Conservation (phyloP, 495 filamentous ascomycete genomes). For the Massariosphaeria phaeospora region DNA sequence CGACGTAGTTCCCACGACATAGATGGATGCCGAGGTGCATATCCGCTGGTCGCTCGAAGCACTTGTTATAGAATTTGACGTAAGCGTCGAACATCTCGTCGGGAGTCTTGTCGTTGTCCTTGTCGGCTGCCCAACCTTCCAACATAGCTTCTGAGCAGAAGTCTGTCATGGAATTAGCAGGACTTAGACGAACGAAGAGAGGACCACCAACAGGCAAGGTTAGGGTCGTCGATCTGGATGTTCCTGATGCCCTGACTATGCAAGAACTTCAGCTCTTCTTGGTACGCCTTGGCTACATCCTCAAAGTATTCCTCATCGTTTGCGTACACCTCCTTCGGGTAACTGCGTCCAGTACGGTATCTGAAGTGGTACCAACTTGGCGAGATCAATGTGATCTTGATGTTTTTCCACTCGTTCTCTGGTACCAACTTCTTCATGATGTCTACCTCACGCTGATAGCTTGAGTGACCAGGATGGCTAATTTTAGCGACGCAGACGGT, state of each 20-base stretch:
- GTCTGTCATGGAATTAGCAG: slow-evolving; percentile 31
- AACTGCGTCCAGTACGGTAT: slow-evolving; percentile 34
- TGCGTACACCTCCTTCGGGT: slow-evolving; percentile 35
- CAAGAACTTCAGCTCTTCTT: slow-evolving; percentile 36
- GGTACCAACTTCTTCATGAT: slow-evolving; percentile 38
- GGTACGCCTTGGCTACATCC: slow-evolving; percentile 40
- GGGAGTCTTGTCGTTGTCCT: slow-evolving; percentile 49
- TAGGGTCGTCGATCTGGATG: slow-evolving; percentile 43
- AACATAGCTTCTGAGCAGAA: slow-evolving; percentile 63
- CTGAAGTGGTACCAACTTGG: slow-evolving; percentile 40
- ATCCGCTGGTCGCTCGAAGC: slow-evolving; percentile 50
- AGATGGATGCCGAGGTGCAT: slow-evolving; percentile 64
- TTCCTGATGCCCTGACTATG: slow-evolving; percentile 40
- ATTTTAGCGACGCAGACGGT: slow-evolving; percentile 39
- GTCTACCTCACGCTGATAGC: slow-evolving; percentile 36
- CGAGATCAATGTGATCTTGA: slow-evolving; percentile 39
- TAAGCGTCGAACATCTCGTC: slow-evolving; percentile 57
- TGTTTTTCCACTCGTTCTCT: slow-evolving; percentile 36
- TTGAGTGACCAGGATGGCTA: slow-evolving; percentile 34
- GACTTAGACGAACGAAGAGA: neutral
- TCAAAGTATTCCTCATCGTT: slow-evolving; percentile 40
- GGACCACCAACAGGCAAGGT: slow-evolving; percentile 46
- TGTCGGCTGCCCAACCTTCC: slow-evolving; percentile 54
- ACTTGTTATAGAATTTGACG: slow-evolving; percentile 59
- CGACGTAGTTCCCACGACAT: slow-evolving; percentile 58